Percentiles rank a stretch among this genome's conserved stretches.
Evolutionary conservation across 768 basidiomycete genomes (phyloP).

Genomic region (Tremella mesenterica): DNA sequence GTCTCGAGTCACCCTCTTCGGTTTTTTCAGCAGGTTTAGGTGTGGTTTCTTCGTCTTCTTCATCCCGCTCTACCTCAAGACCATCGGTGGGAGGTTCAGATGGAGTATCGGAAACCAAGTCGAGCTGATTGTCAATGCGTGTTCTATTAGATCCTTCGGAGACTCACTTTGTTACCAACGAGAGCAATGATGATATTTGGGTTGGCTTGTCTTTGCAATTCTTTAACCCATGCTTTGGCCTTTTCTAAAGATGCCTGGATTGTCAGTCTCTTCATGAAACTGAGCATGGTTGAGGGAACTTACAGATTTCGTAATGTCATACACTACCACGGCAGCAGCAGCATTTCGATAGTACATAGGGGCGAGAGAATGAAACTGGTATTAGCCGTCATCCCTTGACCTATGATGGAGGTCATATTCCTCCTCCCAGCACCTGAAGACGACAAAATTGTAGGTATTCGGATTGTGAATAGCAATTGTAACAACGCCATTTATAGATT

Average conservation of each 20-base stretch:
- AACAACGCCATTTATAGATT: too few relatives aligned
- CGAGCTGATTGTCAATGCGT: constrained; percentile 30
- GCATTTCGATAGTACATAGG: constrained; percentile 99
- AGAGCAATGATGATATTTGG: constrained; percentile 98
- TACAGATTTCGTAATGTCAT: constrained; percentile 85
- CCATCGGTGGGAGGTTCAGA: constrained; percentile 50
- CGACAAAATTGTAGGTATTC: too few relatives aligned
- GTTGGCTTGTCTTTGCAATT: constrained; percentile 95
- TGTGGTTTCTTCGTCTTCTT: constrained; percentile 43
- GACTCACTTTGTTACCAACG: constrained; percentile 92
- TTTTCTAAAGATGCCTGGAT: constrained; percentile 74
- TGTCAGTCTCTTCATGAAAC: neutral
- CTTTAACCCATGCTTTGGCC: constrained; percentile 99
- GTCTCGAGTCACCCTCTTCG: constrained; percentile 48
- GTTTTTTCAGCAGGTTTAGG: neutral
- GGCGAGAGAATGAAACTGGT: constrained; percentile 83
- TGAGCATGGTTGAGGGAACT: constrained; percentile 6
- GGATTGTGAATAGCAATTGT: too few relatives aligned
- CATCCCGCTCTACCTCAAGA: constrained; percentile 8
- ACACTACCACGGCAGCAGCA: constrained; percentile 94
- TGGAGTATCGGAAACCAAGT: constrained; percentile 47
- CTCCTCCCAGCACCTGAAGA: neutral
- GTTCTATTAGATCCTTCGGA: constrained; percentile 30
- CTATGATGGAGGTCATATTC: too few relatives aligned
- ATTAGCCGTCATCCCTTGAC: neutral